A percentile compares a stretch with the other conserved stretches of the same genome.
These are phyloP conservation scores for Acephala macrosclerotiorum DNA, from an alignment of 2,329 filamentous ascomycete genomes.

Conservation along the genomic window DNA sequence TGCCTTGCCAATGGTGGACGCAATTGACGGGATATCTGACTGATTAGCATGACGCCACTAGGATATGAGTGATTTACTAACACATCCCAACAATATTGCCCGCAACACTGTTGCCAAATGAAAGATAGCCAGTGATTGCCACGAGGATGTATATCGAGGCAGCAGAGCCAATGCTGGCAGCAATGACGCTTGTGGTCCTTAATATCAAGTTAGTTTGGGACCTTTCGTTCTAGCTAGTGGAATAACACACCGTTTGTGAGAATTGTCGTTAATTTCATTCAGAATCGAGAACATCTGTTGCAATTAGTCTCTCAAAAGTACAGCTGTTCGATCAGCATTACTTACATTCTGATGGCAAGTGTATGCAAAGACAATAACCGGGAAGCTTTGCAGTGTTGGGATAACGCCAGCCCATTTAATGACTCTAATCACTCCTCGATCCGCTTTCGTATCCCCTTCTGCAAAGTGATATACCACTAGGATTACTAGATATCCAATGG, in stretches of 20 bases:
- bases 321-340: background rate
- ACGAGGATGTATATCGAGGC: conserved; percentile 88
- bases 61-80: conserved; percentile 54
- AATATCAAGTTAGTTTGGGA: conserved; percentile 10
- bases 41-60: conserved; percentile 14
- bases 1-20: conserved; percentile 90
- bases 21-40: conserved; percentile 72
- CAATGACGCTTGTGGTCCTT: conserved; percentile 80
- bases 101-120: conserved; percentile 87
- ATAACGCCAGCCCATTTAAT: conserved; percentile 82
- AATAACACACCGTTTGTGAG: conserved; percentile 58
- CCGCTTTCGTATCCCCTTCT: conserved; percentile 75
- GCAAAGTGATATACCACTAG: conserved; percentile 93
- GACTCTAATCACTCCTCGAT: conserved; percentile 77
- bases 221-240: conserved; percentile 4
- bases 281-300: conserved; percentile 95
- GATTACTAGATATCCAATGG: conserved; percentile 92
- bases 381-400: conserved; percentile 82
- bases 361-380: conserved; percentile 98
- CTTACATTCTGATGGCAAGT: conserved; percentile 96
- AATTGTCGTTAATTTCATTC: conserved; percentile 90
- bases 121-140: conserved; percentile 93
- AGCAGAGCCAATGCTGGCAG: conserved; percentile 86
- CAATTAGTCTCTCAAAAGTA: background rate
- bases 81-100: conserved; percentile 96